These are phyloP conservation scores for Arthrobotrys megalospora DNA, from an alignment of 2,329 filamentous ascomycete species.

Conservation along the genomic window DNA sequence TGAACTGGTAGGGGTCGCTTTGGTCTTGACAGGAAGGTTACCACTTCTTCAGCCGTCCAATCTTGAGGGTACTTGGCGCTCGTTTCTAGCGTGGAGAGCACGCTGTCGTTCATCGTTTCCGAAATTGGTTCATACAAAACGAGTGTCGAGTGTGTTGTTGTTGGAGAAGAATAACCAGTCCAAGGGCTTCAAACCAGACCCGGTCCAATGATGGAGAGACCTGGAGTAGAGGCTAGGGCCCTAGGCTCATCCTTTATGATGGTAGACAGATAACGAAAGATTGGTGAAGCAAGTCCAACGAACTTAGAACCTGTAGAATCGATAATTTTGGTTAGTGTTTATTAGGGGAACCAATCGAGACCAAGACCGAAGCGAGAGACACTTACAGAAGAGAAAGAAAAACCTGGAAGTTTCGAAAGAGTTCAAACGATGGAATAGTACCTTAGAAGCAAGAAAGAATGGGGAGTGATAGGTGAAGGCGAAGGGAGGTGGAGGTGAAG, in stretches of 20 bases:
- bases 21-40: conserved; percentile 17
- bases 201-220: too few species aligned
- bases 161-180: neutral
- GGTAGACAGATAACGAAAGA: neutral
- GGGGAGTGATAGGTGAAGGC: neutral
- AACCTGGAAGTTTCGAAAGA: neutral
- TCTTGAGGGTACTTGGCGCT: conserved; percentile 40
- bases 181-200: too few species aligned
- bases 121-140: neutral
- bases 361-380: neutral
- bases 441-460: neutral
- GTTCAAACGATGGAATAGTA: neutral
- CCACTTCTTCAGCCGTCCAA: conserved; percentile 39
- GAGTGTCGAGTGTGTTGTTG: neutral
- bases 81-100: neutral
- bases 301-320: neutral
- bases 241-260: too few species aligned
- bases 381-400: conserved; percentile 2
- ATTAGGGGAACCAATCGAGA: conserved; percentile 11
- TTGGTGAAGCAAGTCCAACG: neutral
- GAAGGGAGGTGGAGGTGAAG: conserved; percentile 2
- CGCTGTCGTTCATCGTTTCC: conserved; percentile 4
- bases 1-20: neutral
- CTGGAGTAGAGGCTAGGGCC: too few species aligned
- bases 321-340: conserved; percentile 10